Evolutionary conservation across 306 rosid species (phyloP), one percentile per base, ranked within the genome.

Genomic region (Trifolium dubium): DNA sequence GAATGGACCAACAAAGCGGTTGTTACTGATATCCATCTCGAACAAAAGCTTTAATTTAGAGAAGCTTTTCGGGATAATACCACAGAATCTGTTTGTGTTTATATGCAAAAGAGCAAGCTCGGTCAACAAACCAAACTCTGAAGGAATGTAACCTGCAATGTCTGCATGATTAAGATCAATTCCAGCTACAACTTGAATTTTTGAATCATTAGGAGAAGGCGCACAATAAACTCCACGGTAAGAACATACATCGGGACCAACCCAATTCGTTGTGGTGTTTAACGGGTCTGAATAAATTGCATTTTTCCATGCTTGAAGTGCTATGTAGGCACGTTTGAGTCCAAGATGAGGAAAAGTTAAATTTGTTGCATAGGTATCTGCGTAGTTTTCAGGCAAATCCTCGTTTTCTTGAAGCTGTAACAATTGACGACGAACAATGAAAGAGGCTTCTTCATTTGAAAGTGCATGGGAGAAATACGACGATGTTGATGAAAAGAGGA

Each of bases 141-240:
- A 15, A 4, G 96, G 96, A 10, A 93, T 80, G 67, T 79, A 84
- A 6, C 92, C 98, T 0, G 97, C 98, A 4, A 93, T 89, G 75
- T 93, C 96, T 3, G 86, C 98, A 7, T 85, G 83, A 81, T 91
- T 93, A 18, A 93, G 82, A 60, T 93, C 97, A 9, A 93, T 62
- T 5, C 96, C 98, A 2, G 90, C 97, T 9, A 93, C 97, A 34
- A 93, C 96, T 1, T 67, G 55, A 8, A 83, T 6, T 2, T 19
- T 81, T 0, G 86, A 29, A 18, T 91, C 78, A 37, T 91, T 90
- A 0, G 84, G 49, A 2, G 98, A 83, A 0, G 80, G 77, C 0
- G 88, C 83, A 69, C 97, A 93, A 13, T 73, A 89, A 18, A 93
- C 84, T 0, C 98, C 94, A 0, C 74, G 79, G 74, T 91, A 93